Evolutionary conservation across 805 yeast genomes (phyloP), one percentile per base, ranked within the genome.

Genomic region (Hanseniaspora jakobsenii): DNA sequence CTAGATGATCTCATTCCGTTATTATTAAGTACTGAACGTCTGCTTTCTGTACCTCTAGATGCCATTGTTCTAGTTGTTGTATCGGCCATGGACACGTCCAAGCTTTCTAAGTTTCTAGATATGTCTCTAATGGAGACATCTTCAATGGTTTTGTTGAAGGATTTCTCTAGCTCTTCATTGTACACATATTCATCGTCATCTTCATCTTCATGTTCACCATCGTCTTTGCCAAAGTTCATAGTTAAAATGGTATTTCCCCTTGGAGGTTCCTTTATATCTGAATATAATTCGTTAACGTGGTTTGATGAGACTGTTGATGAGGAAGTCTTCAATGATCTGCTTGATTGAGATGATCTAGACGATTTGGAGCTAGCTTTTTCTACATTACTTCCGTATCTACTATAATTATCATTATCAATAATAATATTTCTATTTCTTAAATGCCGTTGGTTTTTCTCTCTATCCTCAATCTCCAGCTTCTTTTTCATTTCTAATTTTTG

Each of bases 121-220:
- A 61, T 59, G 31, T 61, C 66, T 51, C 60, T 64, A 41, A 61
- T 59, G 5, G 66, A 60, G 38, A 61, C 60, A 49, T 61, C 66
- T 42, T 61, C 66, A 8, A 61, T 63, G 7, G 66, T 61, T 24
- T 60, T 54, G 49, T 61, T 61, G 50, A 61, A 61, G 1, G 66
- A 60, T 47, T 58, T 58, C 43, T 61, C 61, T 38, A 61, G 50
- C 43, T 57, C 60, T 46, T 61, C 66, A 41, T 61, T 61, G 38
- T 61, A 60, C 7, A 49, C 59, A 39, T 61, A 61, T 37, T 61
- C 63, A 14, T 60, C 64, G 47, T 61, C 64, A 12, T 59, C 61
- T 29, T 57, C 55, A 13, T 60, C 62, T 8, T 32, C 38, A 8
- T 35, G 6, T 17, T 59, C 63, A 6, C 47, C 50, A 10, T 58